Base-by-base conservation (phyloP, 805 yeast genomes). In the Candida andamanensis region DNA sequence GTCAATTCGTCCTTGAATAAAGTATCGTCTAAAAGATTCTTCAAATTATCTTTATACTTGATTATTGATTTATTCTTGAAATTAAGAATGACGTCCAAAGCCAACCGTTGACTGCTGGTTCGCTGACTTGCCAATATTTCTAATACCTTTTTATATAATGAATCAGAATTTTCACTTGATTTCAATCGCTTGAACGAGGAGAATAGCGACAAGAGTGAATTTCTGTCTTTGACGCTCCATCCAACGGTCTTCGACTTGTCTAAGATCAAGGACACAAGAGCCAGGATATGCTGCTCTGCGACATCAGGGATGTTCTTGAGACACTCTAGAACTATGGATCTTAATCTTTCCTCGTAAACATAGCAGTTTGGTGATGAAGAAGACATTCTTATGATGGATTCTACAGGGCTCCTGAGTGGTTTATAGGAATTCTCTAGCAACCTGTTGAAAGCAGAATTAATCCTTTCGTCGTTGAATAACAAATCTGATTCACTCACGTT, bases 1-100 rank as follows among this genome's bases (percentile, higher is more conserved):
- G 83, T 65, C 18, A 89, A 61, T 56, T 89, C 97, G 56, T 92
- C 98, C 37, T 86, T 75, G 62, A 86, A 89, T 12, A 80, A 62
- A 2, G 84, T 74, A 39, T 86, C 95, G 52, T 90, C 96, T 12
- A 90, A 61, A 36, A 92, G 56, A 40, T 81, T 87, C 28, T 60
- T 70, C 45, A 92, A 60, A 44, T 80, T 80, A 39, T 82, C 95
- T 35, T 70, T 67, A 50, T 86, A 90, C 50, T 80, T 82, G 32
- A 69, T 70, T 20, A 85, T 57, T 3, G 63, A 64, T 2, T 72
- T 68, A 29, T 71, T 65, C 42, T 78, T 77, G 66, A 73, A 82
- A 24, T 82, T 76, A 22, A 86, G 56, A 4, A 92, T 48, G 24
- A 82, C 80, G 28, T 74, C 71, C 28, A 92, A 63, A 0, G 96